Base-by-base conservation (phyloP, 306 rosid species). In the Vigna angularis region DNA sequence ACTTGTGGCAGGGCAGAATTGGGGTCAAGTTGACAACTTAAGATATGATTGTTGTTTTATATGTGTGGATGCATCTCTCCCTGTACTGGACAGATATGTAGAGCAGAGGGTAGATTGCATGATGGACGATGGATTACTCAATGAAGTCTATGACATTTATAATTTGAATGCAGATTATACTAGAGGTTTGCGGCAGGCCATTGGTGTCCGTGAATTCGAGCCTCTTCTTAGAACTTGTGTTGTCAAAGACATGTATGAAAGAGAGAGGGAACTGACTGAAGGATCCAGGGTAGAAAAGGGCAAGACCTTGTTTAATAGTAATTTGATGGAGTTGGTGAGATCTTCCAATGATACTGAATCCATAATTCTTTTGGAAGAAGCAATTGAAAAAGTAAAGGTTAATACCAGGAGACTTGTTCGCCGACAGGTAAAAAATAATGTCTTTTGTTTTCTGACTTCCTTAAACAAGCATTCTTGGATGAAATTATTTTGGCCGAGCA, bases 1-100 rank as follows among this genome's bases (percentile, higher is more conserved):
- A 85, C 81, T 83, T 80, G 89, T 78, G 96, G 85, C 96, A 90
- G 92, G 94, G 87, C 97, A 94, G 98, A 94, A 90, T 71, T 94
- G 98, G 98, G 97, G 97, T 71, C 94, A 80, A 89, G 92, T 86
- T 59, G 92, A 86, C 77, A 84, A 82, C 76, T 90, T 88, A 76
- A 88, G 93, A 94, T 92, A 89, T 75, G 81, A 90, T 83, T 90
- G 93, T 83, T 87, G 93, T 82, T 94, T 92, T 78, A 70, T 94
- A 70, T 85, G 92, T 67, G 88, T 90, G 78, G 95, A 94, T 68
- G 93, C 94, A 44, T 87, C 96, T 76, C 91, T 88, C 69, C 87
- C 91, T 44, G 91, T 90, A 80, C 73, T 94, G 68, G 98, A 94
- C 76, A 83, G 67, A 85, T 87, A 88, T 85, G 98, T 94, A 65